Evolutionary conservation across 306 rosid genomes (phyloP).

Genomic region (Fagus sylvatica): DNA sequence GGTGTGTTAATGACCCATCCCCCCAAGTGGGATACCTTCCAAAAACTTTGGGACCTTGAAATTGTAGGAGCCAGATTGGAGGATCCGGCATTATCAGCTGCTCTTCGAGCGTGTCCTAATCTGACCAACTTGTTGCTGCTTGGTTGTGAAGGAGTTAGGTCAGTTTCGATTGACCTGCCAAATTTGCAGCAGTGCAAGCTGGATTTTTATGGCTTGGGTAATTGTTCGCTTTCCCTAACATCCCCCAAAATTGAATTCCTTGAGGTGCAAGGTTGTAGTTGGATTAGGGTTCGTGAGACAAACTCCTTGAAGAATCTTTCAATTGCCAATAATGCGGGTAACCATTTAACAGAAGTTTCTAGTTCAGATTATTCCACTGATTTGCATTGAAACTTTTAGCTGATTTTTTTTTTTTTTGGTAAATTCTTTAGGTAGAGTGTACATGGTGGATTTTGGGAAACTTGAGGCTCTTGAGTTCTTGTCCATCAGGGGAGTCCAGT

Average conservation of each 20-base stretch:
- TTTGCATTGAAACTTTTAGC: neutral
- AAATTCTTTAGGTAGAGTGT: conserved; percentile 70
- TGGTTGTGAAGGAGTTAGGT: conserved; percentile 78
- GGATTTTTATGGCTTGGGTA: conserved; percentile 81
- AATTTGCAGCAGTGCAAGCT: conserved; percentile 73
- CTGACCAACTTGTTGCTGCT: conserved; percentile 70
- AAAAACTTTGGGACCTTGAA: conserved; percentile 72
- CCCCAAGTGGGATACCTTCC: conserved; percentile 78
- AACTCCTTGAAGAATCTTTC: conserved; percentile 63
- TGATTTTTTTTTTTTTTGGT: conserved; percentile 10
- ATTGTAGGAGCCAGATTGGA: conserved; percentile 81
- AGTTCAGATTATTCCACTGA: neutral
- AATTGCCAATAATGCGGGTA: conserved; percentile 80
- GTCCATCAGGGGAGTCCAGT: conserved; percentile 80
- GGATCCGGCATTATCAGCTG: conserved; percentile 51
- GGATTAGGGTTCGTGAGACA: conserved; percentile 74
- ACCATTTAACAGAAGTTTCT: neutral
- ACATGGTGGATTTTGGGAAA: conserved; percentile 82
- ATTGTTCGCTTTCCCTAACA: conserved; percentile 61
- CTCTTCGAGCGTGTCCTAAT: conserved; percentile 64
- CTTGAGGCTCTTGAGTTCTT: conserved; percentile 73
- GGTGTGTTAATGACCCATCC: conserved; percentile 72
- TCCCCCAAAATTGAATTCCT: conserved; percentile 72
- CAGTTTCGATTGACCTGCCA: conserved; percentile 65
- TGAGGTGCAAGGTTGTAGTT: conserved; percentile 96